Base-by-base conservation (phyloP, 2,329 filamentous ascomycete genomes). In the Nothomitra cinnamomea region DNA sequence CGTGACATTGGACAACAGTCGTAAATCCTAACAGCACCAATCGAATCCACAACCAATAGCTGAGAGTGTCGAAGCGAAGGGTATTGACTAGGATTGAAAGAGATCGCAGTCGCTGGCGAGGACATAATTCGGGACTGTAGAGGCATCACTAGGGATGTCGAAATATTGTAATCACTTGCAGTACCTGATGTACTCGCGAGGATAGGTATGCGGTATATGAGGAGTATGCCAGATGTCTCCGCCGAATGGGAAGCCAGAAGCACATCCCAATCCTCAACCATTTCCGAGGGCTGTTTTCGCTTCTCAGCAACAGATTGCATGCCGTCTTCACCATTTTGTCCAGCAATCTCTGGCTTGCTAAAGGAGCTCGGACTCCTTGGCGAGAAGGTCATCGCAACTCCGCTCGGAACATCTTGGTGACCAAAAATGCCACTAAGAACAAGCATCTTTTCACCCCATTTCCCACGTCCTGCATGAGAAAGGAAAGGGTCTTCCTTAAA, bases 21-120 rank as follows among this genome's bases (percentile, higher is more conserved):
- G 59, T 77, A 79, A 13, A 82, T 67, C 53, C 78, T 76, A 25
- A 78, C 74, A 42, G 68, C 70, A 4, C 78, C 77, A n/a, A 67
- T 69, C 1, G 69, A 62, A 54, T 80, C 76, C 1, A 72, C 69
- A 5, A 82, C 66, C 7, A 82, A 67, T 10, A 82, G 62, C 45
- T 73, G 72, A 0, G 74, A 71, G 61, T 79, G 75, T 12, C 74
- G 70, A 24, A 66, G 62, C 22, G 73, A 72, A 3, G 76, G 74
- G 58, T 72, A 74, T 40, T 69, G 63, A 5, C 73, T 72, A 13
- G 74, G 70, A 55, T 73, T 79, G 66, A 80, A 80, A 1, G 68
- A 62, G 45, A 80, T 67, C 3, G 66, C 71, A 53, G 70, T 68
- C 24, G 75, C 71, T 13, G 74, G 72, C 6, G 70, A 69, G 13